Base-by-base conservation (phyloP, 495 filamentous ascomycete species). In the Podospora anserina region DNA sequence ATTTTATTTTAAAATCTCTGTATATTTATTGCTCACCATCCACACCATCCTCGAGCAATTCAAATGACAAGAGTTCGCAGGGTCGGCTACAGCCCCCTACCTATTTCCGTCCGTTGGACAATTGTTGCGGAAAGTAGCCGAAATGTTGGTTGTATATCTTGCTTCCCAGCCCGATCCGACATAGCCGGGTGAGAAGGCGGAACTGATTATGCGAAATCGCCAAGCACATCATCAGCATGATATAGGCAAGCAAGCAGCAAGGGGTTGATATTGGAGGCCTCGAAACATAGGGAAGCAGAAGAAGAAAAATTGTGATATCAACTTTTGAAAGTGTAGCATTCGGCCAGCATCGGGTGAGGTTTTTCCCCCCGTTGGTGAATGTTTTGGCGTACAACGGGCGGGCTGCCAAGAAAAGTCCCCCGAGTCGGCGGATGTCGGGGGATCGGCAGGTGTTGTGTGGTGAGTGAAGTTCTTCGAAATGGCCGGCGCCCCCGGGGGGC, bases 341-440 rank as follows among this genome's bases (percentile, higher is more conserved):
- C 68, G 68, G 68, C 60, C 68, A 69, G 23, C 64, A 32, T 69
- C 68, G 68, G 68, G 20, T 60, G 44, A 63, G 61, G 18, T 23
- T 32, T 56, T 63, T 15, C 23, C 16, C 0, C 23, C 23, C 23
- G 23, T 23, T 30, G 60, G 18, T 32, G 18, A 27, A 27, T 34
- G 61, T 9, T 34, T 59, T 32, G 15, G 54, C n/a, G n/a, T 58
- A 20, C 55, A n/a, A n/a, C n/a, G 23, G 32, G 23, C 23, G 23
- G 23, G 23, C 23, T n/a, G 67, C 66, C 66, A 67, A 69, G 70
- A 69, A 67, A 71, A 62, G 61, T 61, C 61, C 71, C 71, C 71
- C 71, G 71, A 71, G 53, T 73, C 71, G 71, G 71, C 71, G 71
- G 71, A 73, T 71, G 27, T 73, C 71, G 71, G 71, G 64, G 69